Percentiles rank a stretch among this genome's conserved stretches.
Conservation (phyloP, 2,329 filamentous ascomycete species). For the Helotiales sp. region DNA sequence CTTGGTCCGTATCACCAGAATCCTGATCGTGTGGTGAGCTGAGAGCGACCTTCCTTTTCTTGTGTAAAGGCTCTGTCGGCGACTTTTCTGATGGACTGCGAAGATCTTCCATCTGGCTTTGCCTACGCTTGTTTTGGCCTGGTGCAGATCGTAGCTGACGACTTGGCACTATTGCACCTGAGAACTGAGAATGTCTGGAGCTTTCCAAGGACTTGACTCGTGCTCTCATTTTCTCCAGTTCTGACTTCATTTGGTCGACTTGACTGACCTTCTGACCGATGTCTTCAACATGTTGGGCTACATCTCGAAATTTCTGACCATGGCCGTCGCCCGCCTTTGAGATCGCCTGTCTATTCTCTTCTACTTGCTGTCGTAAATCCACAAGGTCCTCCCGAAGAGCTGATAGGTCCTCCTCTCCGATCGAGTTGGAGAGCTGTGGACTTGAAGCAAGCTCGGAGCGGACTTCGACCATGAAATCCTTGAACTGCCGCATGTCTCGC, state of each 20-base stretch:
- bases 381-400: slow-evolving; percentile 20
- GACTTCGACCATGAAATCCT: slow-evolving; percentile 40
- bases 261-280: slow-evolving; percentile 36
- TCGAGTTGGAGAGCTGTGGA: not conserved
- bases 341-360: not conserved
- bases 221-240: slow-evolving; percentile 32
- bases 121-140: not conserved
- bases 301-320: slow-evolving; percentile 28
- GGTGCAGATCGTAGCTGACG: not conserved
- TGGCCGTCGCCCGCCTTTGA: slow-evolving; percentile 1
- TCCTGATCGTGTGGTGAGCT: not conserved
- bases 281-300: slow-evolving; percentile 31
- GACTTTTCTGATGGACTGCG: not conserved
- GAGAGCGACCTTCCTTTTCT: not conserved
- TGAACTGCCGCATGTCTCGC: slow-evolving; percentile 39
- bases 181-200: not conserved
- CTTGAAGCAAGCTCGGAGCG: slow-evolving; percentile 33
- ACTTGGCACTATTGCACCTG: not conserved
- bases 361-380: slow-evolving; percentile 17
- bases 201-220: slow-evolving; percentile 29
- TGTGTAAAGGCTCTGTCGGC: not conserved
- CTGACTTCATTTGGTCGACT: slow-evolving; percentile 37
- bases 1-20: not conserved
- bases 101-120: not conserved
- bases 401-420: slow-evolving; percentile 1